Percentiles rank a stretch among this genome's conserved stretches.
Evolutionary conservation across 2,329 filamentous ascomycete species (phyloP).

Genomic region (Scleromitrula shiraiana): DNA sequence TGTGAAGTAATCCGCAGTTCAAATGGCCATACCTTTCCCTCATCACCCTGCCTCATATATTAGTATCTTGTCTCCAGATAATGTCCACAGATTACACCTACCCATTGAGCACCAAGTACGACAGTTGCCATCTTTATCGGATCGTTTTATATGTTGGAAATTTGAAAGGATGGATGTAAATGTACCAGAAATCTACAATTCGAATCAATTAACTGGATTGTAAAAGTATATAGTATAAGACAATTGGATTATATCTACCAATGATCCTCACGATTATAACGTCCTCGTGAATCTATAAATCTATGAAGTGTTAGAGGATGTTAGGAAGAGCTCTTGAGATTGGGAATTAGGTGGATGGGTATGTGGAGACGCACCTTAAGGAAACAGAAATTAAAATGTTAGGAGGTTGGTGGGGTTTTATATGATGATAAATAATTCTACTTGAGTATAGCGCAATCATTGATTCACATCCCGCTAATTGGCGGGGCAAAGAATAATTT

Average conservation of each 20-base stretch:
- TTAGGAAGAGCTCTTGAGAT: no score
- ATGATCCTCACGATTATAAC: no score
- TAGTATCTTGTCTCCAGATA: neutral
- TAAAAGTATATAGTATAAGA: no score
- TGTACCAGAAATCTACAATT: no score
- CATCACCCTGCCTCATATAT: conserved; percentile 4
- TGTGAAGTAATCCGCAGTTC: neutral
- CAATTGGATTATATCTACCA: no score
- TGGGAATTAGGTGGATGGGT: conserved; percentile 8
- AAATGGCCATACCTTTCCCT: conserved; percentile 7
- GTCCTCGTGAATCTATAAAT: neutral
- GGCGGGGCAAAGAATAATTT: no score
- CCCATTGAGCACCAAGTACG: conserved; percentile 49
- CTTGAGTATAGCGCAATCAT: no score
- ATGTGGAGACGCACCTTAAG: conserved; percentile 12
- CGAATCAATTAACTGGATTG: no score
- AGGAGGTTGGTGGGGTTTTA: conserved; percentile 5
- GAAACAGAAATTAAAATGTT: conserved; percentile 6
- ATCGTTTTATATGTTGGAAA: neutral
- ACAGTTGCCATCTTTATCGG: conserved; percentile 35
- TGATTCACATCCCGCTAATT: no score
- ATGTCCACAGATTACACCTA: conserved; percentile 33
- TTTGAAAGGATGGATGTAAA: no score
- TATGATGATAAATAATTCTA: no score
- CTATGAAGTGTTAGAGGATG: conserved; percentile 9